Evolutionary conservation across 495 filamentous ascomycete genomes (phyloP).

Genomic region (Penicillium cataractarum): DNA sequence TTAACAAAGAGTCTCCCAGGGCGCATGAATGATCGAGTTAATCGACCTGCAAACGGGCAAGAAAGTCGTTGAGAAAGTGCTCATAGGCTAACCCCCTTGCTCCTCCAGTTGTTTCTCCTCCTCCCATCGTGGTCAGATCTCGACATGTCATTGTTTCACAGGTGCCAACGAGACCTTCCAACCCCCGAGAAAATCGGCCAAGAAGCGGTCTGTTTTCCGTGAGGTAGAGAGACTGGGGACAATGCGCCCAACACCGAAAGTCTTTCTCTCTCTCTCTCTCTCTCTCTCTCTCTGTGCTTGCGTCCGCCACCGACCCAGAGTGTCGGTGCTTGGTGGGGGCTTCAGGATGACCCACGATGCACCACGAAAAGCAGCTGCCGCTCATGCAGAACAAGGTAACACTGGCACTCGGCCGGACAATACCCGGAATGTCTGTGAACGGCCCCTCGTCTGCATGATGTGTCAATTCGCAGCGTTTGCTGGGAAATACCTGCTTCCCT

Average conservation of each 20-base stretch:
- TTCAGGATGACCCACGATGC: neutral
- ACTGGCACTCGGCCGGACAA: slow-evolving; percentile 2
- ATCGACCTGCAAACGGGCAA: neutral
- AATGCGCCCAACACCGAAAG: neutral
- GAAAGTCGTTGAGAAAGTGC: no score
- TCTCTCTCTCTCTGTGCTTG: no score
- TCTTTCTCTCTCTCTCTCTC: no score
- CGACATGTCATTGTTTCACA: neutral
- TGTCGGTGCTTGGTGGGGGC: slow-evolving; percentile 12
- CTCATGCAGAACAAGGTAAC: slow-evolving; percentile 9
- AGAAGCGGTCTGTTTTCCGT: slow-evolving; percentile 14
- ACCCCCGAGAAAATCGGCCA: neutral
- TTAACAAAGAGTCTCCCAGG: neutral
- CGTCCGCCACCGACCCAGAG: slow-evolving; percentile 10
- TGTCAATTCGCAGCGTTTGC: neutral
- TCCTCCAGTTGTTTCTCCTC: no score
- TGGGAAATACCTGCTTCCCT: neutral
- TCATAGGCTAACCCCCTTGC: no score
- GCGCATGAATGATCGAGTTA: neutral
- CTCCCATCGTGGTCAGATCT: neutral
- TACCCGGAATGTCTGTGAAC: neutral
- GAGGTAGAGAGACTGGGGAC: neutral
- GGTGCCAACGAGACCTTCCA: neutral
- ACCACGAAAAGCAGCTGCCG: neutral
- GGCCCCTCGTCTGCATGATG: neutral